Conservation (phyloP, 225 moss, liverwort and hornwort genomes). For the Bryum argenteum region DNA sequence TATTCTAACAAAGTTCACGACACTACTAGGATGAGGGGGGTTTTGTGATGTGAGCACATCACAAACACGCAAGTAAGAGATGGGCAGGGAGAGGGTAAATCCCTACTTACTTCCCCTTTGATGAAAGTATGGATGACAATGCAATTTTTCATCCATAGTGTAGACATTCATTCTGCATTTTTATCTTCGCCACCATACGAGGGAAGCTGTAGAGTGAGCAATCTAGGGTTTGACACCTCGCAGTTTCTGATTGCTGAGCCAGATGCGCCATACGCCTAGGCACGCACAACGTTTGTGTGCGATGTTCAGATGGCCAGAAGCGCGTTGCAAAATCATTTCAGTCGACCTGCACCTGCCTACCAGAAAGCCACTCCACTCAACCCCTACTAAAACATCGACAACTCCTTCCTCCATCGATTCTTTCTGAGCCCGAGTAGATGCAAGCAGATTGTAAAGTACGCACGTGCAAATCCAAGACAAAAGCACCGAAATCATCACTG, state of each 20-base stretch:
- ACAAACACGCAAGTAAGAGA: no score
- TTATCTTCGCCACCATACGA: no score
- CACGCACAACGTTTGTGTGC: conserved; percentile 56
- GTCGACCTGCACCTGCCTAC: conserved; percentile 46
- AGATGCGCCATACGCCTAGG: conserved; percentile 61
- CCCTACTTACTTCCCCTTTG: no score
- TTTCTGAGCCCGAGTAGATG: conserved; percentile 1
- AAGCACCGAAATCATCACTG: conserved; percentile 50
- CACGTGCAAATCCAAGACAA: conserved; percentile 46
- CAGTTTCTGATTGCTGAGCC: conserved; percentile 37
- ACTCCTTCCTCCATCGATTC: not conserved
- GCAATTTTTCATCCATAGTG: no score
- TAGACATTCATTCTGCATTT: no score
- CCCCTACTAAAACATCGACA: conserved; percentile 31
- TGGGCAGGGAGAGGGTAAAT: no score
- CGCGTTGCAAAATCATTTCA: conserved; percentile 48
- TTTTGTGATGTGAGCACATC: no score
- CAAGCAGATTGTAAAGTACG: conserved; percentile 26
- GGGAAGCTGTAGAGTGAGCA: no score
- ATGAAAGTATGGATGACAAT: no score
- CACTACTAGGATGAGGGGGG: no score
- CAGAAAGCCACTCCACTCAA: conserved; percentile 45
- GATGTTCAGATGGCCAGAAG: conserved; percentile 58
- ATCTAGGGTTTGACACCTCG: no score
- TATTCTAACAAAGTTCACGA: no score